Evolutionary conservation across 2,329 filamentous ascomycete species (phyloP), one percentile per base, ranked within the genome.

Genomic region (Plenodomus biglobosus): DNA sequence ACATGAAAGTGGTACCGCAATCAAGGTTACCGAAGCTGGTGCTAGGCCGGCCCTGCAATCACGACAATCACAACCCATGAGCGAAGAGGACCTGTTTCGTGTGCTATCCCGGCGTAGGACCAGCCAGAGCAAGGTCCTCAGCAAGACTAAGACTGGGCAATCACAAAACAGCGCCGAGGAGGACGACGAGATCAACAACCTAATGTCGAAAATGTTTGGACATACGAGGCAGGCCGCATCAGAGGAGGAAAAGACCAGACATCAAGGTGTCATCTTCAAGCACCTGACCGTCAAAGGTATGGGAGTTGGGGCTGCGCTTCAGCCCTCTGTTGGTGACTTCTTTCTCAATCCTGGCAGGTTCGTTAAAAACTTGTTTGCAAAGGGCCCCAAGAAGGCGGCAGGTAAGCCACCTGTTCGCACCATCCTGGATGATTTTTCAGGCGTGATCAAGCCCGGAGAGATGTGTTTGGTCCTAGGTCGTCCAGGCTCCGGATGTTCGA

Each of bases 131-230:
- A 56, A 53, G 41, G 52, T 38, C 3, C 44, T 70, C 19, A 56
- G 56, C n/a, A 57, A 62, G 2, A 56, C 49, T 8, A 57, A 61
- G 17, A 70, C 68, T 3, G 49, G 47, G 8, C 52, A 55, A 10
- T 64, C 65, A 7, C 59, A 53, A 21, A 53, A 55, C 2, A 62
- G 52, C 18, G 43, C 57, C 15, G 57, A 66, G 38, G 70, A 75
- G 3, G 78, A 78, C 39, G 75, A 75, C n/a, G 81, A 84, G 59
- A 80, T 86, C 24, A 77, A 85, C 42, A 74, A 76, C 10, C 71
- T 88, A 34, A 83, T 90, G 75, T 87, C 85, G 0, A 81, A 82
- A 2, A 87, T 90, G 79, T 90, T 89, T 59, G 86, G 86, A 5
- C 73, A 77, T 27, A 80, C 80, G 17, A 78, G 86, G 5, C 84